phyloP scores from a whole-genome alignment of 1,284 basidiomycete species.

The Bondarzewia mesenterica region DNA sequence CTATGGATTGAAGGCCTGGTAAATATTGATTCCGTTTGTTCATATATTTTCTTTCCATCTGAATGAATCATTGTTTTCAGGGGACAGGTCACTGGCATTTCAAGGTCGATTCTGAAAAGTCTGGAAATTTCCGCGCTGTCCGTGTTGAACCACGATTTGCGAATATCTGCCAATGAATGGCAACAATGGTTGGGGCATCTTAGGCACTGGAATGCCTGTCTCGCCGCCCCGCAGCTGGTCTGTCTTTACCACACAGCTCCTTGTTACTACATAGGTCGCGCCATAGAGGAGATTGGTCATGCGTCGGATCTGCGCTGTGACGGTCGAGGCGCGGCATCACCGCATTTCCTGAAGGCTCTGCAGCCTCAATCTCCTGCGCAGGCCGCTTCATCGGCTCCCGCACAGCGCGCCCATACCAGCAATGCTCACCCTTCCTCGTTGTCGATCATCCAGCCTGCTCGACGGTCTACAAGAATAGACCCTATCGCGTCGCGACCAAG shows the following conservation, averaged over 20 bases:
- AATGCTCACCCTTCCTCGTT: neutral
- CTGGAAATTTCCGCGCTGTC: conserved; percentile 22
- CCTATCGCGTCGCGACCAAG: neutral
- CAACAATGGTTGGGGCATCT: conserved; percentile 13
- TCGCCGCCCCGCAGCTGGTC: conserved; percentile 6
- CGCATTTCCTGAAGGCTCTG: neutral
- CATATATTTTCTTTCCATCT: conserved; percentile 2
- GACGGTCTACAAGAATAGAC: neutral
- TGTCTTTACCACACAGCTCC: conserved; percentile 3
- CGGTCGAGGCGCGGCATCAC: neutral
- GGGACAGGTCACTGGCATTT: conserved; percentile 22
- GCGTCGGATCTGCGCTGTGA: neutral
- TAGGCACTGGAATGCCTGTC: conserved; percentile 9
- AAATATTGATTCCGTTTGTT: conserved; percentile 5
- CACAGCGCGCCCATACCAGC: too few species aligned
- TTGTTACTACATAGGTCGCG: conserved; percentile 5
- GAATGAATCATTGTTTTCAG: neutral
- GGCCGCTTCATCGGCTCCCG: too few species aligned
- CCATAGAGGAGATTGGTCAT: neutral
- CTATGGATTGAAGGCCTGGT: conserved; percentile 38
- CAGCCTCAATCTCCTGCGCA: neutral
- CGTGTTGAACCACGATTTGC: conserved; percentile 17
- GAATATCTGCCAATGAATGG: conserved; percentile 10
- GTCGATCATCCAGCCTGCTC: neutral
- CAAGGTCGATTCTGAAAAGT: conserved; percentile 20